Base-by-base conservation (phyloP, 768 basidiomycete species). In the Boletus tomentosulus region DNA sequence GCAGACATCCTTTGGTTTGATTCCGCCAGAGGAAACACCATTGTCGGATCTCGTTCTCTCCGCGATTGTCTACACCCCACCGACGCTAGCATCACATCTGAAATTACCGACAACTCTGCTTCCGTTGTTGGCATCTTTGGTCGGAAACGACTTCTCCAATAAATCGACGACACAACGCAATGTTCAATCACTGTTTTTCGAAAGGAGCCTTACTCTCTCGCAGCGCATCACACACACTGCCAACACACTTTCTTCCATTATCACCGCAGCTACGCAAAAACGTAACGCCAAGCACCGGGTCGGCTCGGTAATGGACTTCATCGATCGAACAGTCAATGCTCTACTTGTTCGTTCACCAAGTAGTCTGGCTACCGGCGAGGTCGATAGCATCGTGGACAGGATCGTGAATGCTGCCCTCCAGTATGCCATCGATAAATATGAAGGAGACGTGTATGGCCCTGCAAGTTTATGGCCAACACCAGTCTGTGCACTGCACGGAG, bases 71-170 rank as follows among this genome's bases (percentile, higher is more conserved):
- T 92, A 87, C 63, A 79, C 74, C 35, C 89, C 91, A 0, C 64
- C 75, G 3, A 61, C 67, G 1, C 76, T 92, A 33, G 87, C 91
- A 9, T 64, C 75, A 0, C 84, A 87, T 61, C 69, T 93, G 3
- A 77, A 82, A 45, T 71, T 92, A 12, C 86, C 90, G 1, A 72
- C 80, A 7, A 79, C 85, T 0, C 76, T 92, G 37, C 80, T 93
- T 30, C 91, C 91, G 1, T 76, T 93, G 6, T 73, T 92, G 3
- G 88, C 84, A 19, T 86, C 90, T 10, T 71, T 92, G 16, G 80
- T 90, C 4, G 91, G 91, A 46, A 92, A 92, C 61, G 91, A 92
- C 66, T 92, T 82, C 63, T 80, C 87, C 0, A 78, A 76, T 46
- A 76, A 63, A 10, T 77, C 80, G 44, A 71, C 77, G 7, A 73